phyloP scores from a whole-genome alignment of 108 stramenopile genomes.

The Discostella pseudostelligera region DNA sequence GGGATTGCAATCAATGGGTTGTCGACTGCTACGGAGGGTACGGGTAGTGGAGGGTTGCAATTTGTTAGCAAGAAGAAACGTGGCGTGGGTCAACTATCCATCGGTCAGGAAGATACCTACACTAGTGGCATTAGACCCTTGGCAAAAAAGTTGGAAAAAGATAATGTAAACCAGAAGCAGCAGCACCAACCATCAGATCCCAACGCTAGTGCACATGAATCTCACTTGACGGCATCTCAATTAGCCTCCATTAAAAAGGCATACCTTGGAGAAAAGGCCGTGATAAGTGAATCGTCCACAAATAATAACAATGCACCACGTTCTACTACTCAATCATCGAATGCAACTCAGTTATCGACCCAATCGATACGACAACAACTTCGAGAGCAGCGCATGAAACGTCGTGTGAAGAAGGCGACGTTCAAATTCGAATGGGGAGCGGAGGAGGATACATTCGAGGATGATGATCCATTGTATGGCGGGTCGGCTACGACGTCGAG shows the following conservation, averaged over 20 bases:
- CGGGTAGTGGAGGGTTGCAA: slow-evolving; percentile 15
- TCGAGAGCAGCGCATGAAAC: slow-evolving; percentile 28
- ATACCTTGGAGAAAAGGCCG: slow-evolving; percentile 66
- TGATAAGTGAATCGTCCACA: slow-evolving; percentile 16
- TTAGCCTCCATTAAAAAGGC: slow-evolving; percentile 53
- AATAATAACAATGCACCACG: slow-evolving; percentile 21
- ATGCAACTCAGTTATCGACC: slow-evolving; percentile 3
- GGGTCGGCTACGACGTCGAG: slow-evolving; percentile 43
- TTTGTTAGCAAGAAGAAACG: slow-evolving; percentile 72
- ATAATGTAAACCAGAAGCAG: slow-evolving; percentile 15
- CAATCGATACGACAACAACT: slow-evolving; percentile 25
- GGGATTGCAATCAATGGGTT: background rate
- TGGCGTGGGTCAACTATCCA: slow-evolving; percentile 11
- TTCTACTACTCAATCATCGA: slow-evolving; percentile 9
- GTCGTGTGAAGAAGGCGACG: slow-evolving; percentile 61
- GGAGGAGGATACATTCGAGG: slow-evolving; percentile 84
- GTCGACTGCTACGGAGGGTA: background rate
- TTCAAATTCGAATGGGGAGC: slow-evolving; percentile 97
- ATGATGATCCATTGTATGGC: slow-evolving; percentile 84
- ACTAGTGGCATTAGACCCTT: slow-evolving; percentile 7
- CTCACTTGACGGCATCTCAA: slow-evolving; percentile 44
- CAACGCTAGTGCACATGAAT: slow-evolving; percentile 21
- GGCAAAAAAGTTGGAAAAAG: background rate
- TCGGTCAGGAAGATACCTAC: background rate
- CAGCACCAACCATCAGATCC: slow-evolving; percentile 4